Evolutionary conservation across 2,329 filamentous ascomycete species (phyloP), one percentile per base, ranked within the genome.

Genomic region (Aspergillus bombycis): DNA sequence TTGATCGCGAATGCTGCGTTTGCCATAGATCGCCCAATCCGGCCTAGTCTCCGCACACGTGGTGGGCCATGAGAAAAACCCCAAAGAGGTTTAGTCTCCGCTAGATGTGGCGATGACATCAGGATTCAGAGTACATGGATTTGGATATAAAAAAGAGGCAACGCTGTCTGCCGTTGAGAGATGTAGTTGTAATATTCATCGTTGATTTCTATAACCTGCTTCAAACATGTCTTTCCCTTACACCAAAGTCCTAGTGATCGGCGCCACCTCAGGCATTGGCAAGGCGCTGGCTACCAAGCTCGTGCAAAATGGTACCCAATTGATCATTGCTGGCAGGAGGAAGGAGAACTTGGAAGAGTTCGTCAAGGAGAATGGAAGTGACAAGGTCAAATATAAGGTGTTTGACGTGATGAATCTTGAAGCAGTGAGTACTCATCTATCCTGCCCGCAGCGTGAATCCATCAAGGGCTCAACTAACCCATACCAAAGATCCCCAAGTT

Each of bases 351-450:
- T 86, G 12, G 79, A 84, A 41, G 77, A 75, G 3, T 83, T 86
- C 64, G 79, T 83, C 19, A 61, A 77, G 16, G 73, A 80, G 63
- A 73, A 85, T 67, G 81, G 82, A 50, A 72, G 75, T 50, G 81
- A 82, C 62, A 84, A 82, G 65, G 78, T 80, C 46, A 74, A 79
- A 38, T 76, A 77, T 7, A 73, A 81, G 23, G 76, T 77, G 5
- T 83, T 86, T 65, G 85, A 87, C 68, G 81, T 86, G 61, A 83
- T 80, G 38, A 72, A 84, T 48, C 74, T 85, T 5, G 76, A 82
- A 11, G 70, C 80, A 48, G 84, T 85, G 45, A 14, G 63, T 57
- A 14, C 11, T 54, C 52, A 6, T 11, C 2, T 43, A 12, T 14
- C 23, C 45, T 3, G 45, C 12, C 11, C 45, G 1, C 5, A 23